Evolutionary conservation across 129 eudicot species (phyloP).

Genomic region (Deinandra increscens): DNA sequence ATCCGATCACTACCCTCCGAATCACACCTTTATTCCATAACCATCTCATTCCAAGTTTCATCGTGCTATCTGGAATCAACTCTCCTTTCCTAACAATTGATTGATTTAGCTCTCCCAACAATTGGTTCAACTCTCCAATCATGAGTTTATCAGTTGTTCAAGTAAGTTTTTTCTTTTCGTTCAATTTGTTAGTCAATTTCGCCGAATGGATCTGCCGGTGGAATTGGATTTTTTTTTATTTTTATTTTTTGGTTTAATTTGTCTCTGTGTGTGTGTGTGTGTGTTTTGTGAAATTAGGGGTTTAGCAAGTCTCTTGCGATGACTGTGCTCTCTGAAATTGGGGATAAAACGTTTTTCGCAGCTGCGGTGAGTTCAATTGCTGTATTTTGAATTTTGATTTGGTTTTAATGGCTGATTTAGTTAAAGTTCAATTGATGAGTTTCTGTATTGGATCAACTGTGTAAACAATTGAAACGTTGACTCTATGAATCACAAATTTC

Average conservation of each 20-base stretch:
- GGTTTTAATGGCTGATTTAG: neutral
- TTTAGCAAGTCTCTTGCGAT: slow-evolving; percentile 90
- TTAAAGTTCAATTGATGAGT: neutral
- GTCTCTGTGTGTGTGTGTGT: neutral
- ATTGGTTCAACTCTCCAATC: slow-evolving; percentile 10
- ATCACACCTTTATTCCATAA: slow-evolving; percentile 1
- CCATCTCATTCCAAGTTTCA: neutral
- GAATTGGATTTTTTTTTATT: neutral
- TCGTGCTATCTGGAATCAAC: neutral
- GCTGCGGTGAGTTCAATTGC: slow-evolving; percentile 71
- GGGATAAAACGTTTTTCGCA: slow-evolving; percentile 92
- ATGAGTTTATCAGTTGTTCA: slow-evolving; percentile 62
- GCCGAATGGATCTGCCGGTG: neutral
- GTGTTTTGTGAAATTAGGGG: slow-evolving; percentile 43
- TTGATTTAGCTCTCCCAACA: too few relatives aligned
- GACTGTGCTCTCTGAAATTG: slow-evolving; percentile 97
- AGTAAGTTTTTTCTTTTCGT: slow-evolving; percentile 27
- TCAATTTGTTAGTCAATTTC: neutral
- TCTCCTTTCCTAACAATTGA: neutral
- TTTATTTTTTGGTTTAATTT: neutral
- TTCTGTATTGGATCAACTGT: neutral
- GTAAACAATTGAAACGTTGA: slow-evolving; percentile 11
- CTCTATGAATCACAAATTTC: slow-evolving; percentile 10
- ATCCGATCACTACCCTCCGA: slow-evolving; percentile 9
- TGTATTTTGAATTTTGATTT: neutral